Evolutionary conservation across 2,329 filamentous ascomycete genomes (phyloP), one percentile per base, ranked within the genome.

Genomic region (Penicillium concentricum): DNA sequence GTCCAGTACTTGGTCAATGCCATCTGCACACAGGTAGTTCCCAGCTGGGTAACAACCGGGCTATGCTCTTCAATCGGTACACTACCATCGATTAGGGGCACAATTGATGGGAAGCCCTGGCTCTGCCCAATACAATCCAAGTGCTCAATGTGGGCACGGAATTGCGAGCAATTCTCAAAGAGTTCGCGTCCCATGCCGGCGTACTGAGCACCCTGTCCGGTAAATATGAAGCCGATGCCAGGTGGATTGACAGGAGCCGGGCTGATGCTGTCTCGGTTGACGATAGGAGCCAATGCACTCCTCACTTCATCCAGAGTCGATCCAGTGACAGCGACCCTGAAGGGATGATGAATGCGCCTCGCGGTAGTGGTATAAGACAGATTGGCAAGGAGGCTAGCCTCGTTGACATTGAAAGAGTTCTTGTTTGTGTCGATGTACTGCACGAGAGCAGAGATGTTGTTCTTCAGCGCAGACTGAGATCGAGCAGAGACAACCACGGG

Each of bases 361-460:
- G 88, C 88, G 5, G 87, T 89, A 0, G 84, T 86, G 1, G 85
- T 87, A 71, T 90, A 90, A 0, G 87, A 82, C 2, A 90, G 72
- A 57, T 84, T 77, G 1, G 81, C 76, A 15, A 88, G 68, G 0
- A 83, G 81, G 0, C 70, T 54, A 1, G 79, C 79, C 5, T 64
- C 59, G n/a, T 67, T 60, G 57, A 64, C 59, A 60, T 56, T 59
- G 61, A 62, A 59, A 43, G 50, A 6, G 13, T 58, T 61, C 42
- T 83, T 78, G 3, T 81, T 78, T 39, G 81, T 77, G 26, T 81
- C 79, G 64, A 88, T 79, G 72, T 81, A 86, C 2, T 71, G 67
- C 8, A 85, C 74, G 1, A 88, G 76, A 22, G 76, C 76, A 63
- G 84, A 77, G 1, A 84, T 77, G 61, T 89, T 89, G 54, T 78